phyloP scores from a whole-genome alignment of 192 early-diverging fungal species.

The Lobosporangium transversale region DNA sequence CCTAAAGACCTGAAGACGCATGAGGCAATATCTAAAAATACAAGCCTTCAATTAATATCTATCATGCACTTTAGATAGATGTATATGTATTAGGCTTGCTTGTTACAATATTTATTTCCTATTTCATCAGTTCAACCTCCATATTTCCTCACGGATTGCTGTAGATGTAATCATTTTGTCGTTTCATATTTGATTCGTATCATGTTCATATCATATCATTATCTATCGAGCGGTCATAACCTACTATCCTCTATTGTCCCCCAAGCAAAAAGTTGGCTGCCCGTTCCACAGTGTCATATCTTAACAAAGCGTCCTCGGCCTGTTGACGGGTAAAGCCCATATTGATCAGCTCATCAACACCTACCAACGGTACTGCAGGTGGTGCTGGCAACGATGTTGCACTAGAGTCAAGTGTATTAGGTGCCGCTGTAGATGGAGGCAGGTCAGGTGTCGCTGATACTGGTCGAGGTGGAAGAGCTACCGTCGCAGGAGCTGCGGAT shows the following conservation, averaged over 20 bases:
- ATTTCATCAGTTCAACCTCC: too few relatives aligned
- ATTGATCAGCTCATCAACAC: conserved; percentile 41
- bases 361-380: conserved; percentile 26
- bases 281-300: conserved; percentile 46
- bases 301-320: conserved; percentile 37
- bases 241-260: conserved; percentile 21
- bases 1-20: too few relatives aligned
- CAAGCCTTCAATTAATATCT: too few relatives aligned
- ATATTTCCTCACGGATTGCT: too few relatives aligned
- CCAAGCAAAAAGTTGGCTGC: conserved; percentile 53
- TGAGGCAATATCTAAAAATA: too few relatives aligned
- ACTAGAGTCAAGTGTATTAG: not conserved
- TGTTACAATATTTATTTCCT: too few relatives aligned
- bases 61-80: too few relatives aligned
- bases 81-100: too few relatives aligned
- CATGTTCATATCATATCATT: too few relatives aligned
- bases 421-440: not conserved
- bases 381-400: conserved; percentile 12
- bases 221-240: too few relatives aligned
- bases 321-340: conserved; percentile 47
- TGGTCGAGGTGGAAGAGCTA: not conserved
- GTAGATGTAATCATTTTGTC: too few relatives aligned
- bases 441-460: not conserved
- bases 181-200: too few relatives aligned
- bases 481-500: not conserved